These are phyloP conservation scores for Pichia sp. DNA, from an alignment of 1,139 yeast species.

Conservation along the genomic window DNA sequence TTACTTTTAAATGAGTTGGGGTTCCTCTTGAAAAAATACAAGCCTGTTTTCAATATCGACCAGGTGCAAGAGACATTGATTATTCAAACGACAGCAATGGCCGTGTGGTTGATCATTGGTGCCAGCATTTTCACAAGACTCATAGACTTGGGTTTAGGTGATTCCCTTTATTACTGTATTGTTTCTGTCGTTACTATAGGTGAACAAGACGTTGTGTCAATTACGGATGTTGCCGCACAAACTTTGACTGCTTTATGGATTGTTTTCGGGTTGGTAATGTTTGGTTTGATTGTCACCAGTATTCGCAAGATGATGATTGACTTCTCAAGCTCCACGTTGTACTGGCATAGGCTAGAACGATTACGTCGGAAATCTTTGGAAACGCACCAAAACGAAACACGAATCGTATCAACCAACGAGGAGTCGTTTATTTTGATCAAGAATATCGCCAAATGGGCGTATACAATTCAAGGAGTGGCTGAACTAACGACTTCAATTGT, in stretches of 20 bases:
- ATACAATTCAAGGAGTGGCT: slow-evolving; percentile 17
- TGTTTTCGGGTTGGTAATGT: slow-evolving; percentile 60
- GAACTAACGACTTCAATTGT: slow-evolving; percentile 41
- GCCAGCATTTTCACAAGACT: slow-evolving; percentile 50
- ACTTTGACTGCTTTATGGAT: slow-evolving; percentile 61
- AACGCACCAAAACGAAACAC: slow-evolving; percentile 18
- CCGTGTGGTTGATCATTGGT: slow-evolving; percentile 69
- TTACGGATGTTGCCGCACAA: slow-evolving; percentile 39
- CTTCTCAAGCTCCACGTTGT: slow-evolving; percentile 57
- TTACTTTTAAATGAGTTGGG: slow-evolving; percentile 60
- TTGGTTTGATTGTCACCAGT: slow-evolving; percentile 70
- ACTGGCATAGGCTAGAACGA: slow-evolving; percentile 56
- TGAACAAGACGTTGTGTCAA: slow-evolving; percentile 66
- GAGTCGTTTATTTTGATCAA: slow-evolving; percentile 52
- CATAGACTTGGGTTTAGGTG: slow-evolving; percentile 48
- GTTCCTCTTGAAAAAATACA: slow-evolving; percentile 52
- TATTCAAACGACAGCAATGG: slow-evolving; percentile 60
- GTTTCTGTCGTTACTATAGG: slow-evolving; percentile 78
- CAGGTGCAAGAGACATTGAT: slow-evolving; percentile 66
- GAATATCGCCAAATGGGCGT: slow-evolving; percentile 16
- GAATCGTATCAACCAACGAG: slow-evolving; percentile 27
- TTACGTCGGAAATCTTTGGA: slow-evolving; percentile 15
- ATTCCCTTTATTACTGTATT: slow-evolving; percentile 63
- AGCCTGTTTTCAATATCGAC: slow-evolving; percentile 63
- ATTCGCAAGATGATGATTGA: slow-evolving; percentile 60